Percentiles rank a stretch among this genome's conserved stretches.
Evolutionary conservation across 1,139 yeast genomes (phyloP).

Genomic region (Saccharomyces uvarum): DNA sequence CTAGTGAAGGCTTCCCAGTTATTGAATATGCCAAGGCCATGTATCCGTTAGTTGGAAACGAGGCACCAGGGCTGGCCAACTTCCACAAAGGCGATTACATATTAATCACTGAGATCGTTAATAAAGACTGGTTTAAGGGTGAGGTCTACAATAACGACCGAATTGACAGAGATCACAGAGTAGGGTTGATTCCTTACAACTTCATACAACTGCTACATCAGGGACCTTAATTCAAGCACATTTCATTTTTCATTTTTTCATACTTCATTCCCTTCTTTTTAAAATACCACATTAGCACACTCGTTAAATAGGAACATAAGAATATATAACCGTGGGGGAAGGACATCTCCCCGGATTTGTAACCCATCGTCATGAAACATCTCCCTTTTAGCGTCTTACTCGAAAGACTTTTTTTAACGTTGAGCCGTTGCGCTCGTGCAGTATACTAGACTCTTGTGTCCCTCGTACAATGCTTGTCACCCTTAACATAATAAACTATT

Average conservation of each 20-base stretch:
- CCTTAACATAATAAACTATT: not conserved
- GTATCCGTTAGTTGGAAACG: constrained; percentile 25
- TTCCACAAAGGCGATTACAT: constrained; percentile 28
- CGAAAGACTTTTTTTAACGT: too few species aligned
- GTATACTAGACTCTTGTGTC: too few species aligned
- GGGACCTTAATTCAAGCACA: not conserved
- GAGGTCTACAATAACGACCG: constrained; percentile 27
- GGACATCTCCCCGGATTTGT: not conserved
- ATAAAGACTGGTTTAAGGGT: constrained; percentile 31
- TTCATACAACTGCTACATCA: constrained; percentile 22
- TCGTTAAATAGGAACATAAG: not conserved
- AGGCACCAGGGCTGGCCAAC: constrained; percentile 25
- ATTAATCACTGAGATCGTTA: constrained; percentile 26
- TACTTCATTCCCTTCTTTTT: too few species aligned
- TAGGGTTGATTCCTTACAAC: constrained; percentile 29
- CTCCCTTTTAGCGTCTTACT: not conserved
- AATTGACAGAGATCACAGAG: constrained; percentile 16
- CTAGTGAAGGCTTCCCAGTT: constrained; percentile 22
- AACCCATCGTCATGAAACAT: not conserved
- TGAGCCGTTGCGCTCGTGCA: too few species aligned
- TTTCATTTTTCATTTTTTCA: not conserved
- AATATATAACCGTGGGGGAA: not conserved
- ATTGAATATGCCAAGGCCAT: constrained; percentile 29
- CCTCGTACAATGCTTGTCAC: too few species aligned
- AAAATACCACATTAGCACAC: not conserved